Conservation (phyloP, 164 flowering plant genomes). For the Amborella trichopoda region DNA sequence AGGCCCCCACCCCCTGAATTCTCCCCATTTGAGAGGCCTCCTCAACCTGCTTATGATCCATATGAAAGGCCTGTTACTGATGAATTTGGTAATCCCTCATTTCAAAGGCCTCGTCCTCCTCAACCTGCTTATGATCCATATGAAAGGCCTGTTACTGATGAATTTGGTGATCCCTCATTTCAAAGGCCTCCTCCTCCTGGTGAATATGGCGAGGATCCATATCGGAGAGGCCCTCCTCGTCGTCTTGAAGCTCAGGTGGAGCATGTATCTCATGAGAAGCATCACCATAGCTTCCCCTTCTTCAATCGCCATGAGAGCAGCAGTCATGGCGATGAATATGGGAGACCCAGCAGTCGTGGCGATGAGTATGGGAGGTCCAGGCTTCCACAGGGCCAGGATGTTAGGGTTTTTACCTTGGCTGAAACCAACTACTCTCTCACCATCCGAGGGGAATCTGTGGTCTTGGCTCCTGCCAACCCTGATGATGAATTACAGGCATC, state of each 20-base stretch:
- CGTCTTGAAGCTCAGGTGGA: slow-evolving; percentile 5
- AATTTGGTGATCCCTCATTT: too few relatives aligned
- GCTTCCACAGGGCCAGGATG: slow-evolving; percentile 20
- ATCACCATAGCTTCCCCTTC: too few relatives aligned
- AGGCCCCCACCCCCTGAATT: neutral
- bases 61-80: too few relatives aligned
- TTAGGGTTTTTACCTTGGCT: slow-evolving; percentile 36
- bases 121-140: too few relatives aligned
- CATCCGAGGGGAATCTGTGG: slow-evolving; percentile 36
- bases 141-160: too few relatives aligned
- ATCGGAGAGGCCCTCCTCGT: too few relatives aligned
- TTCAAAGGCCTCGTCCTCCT: neutral
- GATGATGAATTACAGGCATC: slow-evolving; percentile 39
- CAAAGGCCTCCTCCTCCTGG: slow-evolving; percentile 1
- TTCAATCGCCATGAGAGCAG: slow-evolving; percentile 4
- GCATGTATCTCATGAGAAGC: slow-evolving; percentile 10
- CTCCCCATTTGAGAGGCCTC: too few relatives aligned
- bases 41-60: too few relatives aligned
- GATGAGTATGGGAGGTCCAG: slow-evolving; percentile 2
- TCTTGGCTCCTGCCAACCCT: slow-evolving; percentile 37
- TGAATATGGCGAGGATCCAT: too few relatives aligned
- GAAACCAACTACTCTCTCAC: slow-evolving; percentile 28
- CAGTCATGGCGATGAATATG: slow-evolving; percentile 1
- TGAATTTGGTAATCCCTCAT: neutral
- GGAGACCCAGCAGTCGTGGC: too few relatives aligned